Evolutionary conservation across 345 rosid species (phyloP), one percentile per base, ranked within the genome.

Genomic region (Linum lewisii): DNA sequence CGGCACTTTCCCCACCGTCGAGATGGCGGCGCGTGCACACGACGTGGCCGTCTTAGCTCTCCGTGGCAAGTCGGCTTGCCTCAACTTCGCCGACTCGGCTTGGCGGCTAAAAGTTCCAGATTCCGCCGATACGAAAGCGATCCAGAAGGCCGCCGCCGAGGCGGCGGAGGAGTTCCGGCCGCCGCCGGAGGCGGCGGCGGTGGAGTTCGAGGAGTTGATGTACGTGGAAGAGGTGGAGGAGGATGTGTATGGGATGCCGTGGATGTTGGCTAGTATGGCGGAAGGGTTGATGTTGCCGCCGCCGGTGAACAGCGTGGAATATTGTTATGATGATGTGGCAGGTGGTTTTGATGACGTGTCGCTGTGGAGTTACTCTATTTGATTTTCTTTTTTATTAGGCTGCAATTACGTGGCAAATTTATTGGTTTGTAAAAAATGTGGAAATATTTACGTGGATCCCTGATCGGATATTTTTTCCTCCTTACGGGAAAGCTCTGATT

Each of bases 11-110:
- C 76, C 80, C 1, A 82, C 85, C 0, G 83, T 77, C 3, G 93
- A 91, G 66, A 91, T 88, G 98, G 96, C 96, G 0, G 98, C 96
- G 21, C 77, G 98, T 23, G 96, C 98, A 0, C 96, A 88, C 38
- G 95, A 88, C 52, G 96, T 91, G 66, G 96, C 98, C 1, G 92
- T 82, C 11, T 60, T 88, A 0, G 84, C 96, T 0, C 59, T 91
- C 45, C 77, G 88, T 68, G 98, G 96, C 0, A 69, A 84, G 20
- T 72, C 78, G 7, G 95, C 90, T 15, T 91, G 96, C 68, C 77
- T 91, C 42, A 91, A 91, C 74, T 91, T 88, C 21, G 96, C 96
- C 0, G 98, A 91, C 73, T 91, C 98, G 0, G 75, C 78, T 0
- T 91, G 88, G 88, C 51, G 83, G 54, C 85, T 88, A 18, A 86